Evolutionary conservation across 2,329 filamentous ascomycete species (phyloP), one percentile per base, ranked within the genome.

Genomic region (Diaporthe amygdali): DNA sequence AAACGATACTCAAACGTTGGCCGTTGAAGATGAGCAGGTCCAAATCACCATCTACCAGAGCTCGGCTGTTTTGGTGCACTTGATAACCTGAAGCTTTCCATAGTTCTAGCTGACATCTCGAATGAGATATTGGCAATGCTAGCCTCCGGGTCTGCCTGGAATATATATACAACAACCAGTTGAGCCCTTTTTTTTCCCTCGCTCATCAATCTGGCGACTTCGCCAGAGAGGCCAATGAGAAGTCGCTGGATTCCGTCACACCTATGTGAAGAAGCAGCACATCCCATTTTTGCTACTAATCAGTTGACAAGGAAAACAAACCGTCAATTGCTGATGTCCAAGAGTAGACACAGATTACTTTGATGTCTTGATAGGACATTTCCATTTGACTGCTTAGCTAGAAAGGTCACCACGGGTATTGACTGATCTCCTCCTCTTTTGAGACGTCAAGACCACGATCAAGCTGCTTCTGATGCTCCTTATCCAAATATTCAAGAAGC

Each of bases 401-500:
- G 3, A 15, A 27, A 14, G 12, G n/a, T 72, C 61, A 84, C 81
- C 82, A 93, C 5, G 93, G 92, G 84, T 94, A 94, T 69, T 79
- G 83, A 69, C 86, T 84, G 10, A 85, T 81, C 64, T 91, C 88
- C 5, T 90, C 89, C 79, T 93, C 90, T 77, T 84, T 85, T 20
- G 85, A 84, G 67, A 92, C 15, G 71, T 93, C 87, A 75, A 96
- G 76, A 0, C 94, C 94, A 15, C 81, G 82, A n/a, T 85, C 86
- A 3, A 95, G 73, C 82, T 97, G 94, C 82, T 93, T 91, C 79
- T 88, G 81, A 81, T 96, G 93, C 83, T 92, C 93, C 74, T 76
- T 76, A 81, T 97, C 94, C 72, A 97, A 79, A 81, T 92, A 97
- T 79, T 94, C 91, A 72, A 97, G 81, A 77, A 97, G 76, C 0